Evolutionary conservation across 192 early-diverging fungal species (phyloP).

Genomic region (Podila epigama): DNA sequence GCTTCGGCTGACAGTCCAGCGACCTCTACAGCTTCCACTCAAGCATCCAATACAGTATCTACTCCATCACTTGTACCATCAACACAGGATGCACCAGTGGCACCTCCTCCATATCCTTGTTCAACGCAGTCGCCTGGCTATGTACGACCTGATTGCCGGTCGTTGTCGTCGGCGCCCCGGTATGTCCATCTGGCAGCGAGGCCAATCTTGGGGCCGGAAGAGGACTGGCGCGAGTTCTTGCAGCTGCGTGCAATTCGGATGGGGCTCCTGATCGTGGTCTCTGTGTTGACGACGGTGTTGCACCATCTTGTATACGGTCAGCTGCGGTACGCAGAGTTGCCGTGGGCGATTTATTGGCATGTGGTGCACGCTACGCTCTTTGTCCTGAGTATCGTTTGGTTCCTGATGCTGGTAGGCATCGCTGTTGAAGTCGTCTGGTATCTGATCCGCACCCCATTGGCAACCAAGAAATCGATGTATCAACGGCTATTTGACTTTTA

Average conservation of each 20-base stretch:
- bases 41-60: too few relatives aligned
- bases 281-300: conserved; percentile 1
- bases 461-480: conserved; percentile 8
- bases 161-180: neutral
- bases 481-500: conserved; percentile 32
- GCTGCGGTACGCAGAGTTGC: neutral
- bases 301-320: conserved; percentile 7
- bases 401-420: conserved; percentile 13
- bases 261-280: conserved; percentile 2
- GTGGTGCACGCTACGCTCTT: conserved; percentile 11
- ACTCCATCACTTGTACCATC: too few relatives aligned
- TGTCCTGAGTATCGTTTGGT: conserved; percentile 15
- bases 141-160: neutral
- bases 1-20: too few relatives aligned
- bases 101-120: too few relatives aligned
- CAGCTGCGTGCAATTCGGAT: conserved; percentile 9
- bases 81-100: too few relatives aligned
- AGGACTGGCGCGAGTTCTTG: conserved; percentile 32
- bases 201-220: neutral
- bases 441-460: conserved; percentile 7
- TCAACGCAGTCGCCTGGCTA: too few relatives aligned
- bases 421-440: conserved; percentile 20
- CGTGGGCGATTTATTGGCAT: conserved; percentile 9
- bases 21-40: too few relatives aligned
- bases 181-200: neutral